These are phyloP conservation scores for Epichloe brachyelytri DNA, from an alignment of 2,329 filamentous ascomycete genomes.

Conservation along the genomic window DNA sequence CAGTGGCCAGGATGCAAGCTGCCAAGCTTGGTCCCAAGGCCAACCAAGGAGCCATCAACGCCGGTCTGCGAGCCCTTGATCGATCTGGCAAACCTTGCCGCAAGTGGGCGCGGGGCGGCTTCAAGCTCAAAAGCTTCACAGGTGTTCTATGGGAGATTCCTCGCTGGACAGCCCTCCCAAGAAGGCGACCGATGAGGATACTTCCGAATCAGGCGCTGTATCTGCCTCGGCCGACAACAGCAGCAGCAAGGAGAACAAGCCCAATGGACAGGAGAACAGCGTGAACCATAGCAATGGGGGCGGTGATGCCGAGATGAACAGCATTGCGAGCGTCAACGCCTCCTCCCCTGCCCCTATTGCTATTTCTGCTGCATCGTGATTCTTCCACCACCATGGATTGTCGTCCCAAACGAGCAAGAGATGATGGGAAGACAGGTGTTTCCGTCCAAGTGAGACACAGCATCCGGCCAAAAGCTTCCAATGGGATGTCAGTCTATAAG, in stretches of 20 bases:
- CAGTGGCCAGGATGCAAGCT: constrained; percentile 34
- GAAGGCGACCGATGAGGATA: constrained; percentile 30
- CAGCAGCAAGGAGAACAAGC: constrained; percentile 53
- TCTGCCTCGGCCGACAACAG: constrained; percentile 35
- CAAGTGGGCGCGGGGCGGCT: constrained; percentile 74
- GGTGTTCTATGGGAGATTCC: constrained; percentile 71
- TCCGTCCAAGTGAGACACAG: background rate
- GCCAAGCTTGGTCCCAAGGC: constrained; percentile 87
- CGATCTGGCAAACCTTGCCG: constrained; percentile 84
- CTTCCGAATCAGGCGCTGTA: constrained; percentile 32
- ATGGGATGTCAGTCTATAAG: background rate
- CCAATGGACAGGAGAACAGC: constrained; percentile 40
- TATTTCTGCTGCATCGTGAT: constrained; percentile 31
- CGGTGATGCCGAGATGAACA: constrained; percentile 40
- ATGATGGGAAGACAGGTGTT: background rate
- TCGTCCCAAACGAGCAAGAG: background rate
- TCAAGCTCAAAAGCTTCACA: constrained; percentile 85
- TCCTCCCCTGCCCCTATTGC: constrained; percentile 38
- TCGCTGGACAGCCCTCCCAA: constrained; percentile 67
- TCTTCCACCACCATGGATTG: background rate
- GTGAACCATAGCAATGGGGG: constrained; percentile 30
- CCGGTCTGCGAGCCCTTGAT: constrained; percentile 85
- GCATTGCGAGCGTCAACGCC: constrained; percentile 35
- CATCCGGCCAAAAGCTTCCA: background rate
- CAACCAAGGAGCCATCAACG: constrained; percentile 95